Base-by-base conservation (phyloP, 768 basidiomycete species). In the Rhizopogon roseolus region DNA sequence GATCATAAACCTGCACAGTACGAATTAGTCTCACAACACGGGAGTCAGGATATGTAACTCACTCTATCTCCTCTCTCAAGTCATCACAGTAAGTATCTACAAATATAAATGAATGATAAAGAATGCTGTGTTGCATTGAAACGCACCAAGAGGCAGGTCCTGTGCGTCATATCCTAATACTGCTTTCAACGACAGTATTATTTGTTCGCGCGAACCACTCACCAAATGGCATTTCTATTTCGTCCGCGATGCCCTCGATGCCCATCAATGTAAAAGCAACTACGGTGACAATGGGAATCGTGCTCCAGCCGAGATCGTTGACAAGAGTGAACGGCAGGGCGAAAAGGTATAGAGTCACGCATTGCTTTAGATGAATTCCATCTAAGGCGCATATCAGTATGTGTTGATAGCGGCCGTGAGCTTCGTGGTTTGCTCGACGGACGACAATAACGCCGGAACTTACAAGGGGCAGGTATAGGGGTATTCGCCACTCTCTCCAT, bases 191-290 rank as follows among this genome's bases (percentile, higher is more conserved):
- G 25, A 57, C 40, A 22, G 45, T 13, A 54, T 40, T 25, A 2
- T 54, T 34, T 51, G 5, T 29, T 49, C 29, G 40, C 9, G 41
- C 19, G 16, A 6, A 36, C 17, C 40, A 68, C 76, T 44, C 56
- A 86, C 93, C 94, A 60, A 97, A 97, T 0, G 95, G 95, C 85
- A 90, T 89, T 68, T 97, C 94, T 60, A 96, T 93, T 69, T 93
- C 86, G 56, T 95, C 88, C 0, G 95, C 94, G 59, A 97, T 98
- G 5, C 93, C 93, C 75, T 97, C 94, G 49, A 98, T 90, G 16
- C 93, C 93, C 82, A 94, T 93, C 50, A 97, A 80, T 0, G 90
- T 94, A 73, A 95, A 93, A 7, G 91, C 85, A 28, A 94, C 86
- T 13, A 89, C 81, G 19, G 91, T 93, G 17, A 92, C 84, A 25